phyloP scores from a whole-genome alignment of 2,329 filamentous ascomycete genomes.

The Aureobasidium sp. region DNA sequence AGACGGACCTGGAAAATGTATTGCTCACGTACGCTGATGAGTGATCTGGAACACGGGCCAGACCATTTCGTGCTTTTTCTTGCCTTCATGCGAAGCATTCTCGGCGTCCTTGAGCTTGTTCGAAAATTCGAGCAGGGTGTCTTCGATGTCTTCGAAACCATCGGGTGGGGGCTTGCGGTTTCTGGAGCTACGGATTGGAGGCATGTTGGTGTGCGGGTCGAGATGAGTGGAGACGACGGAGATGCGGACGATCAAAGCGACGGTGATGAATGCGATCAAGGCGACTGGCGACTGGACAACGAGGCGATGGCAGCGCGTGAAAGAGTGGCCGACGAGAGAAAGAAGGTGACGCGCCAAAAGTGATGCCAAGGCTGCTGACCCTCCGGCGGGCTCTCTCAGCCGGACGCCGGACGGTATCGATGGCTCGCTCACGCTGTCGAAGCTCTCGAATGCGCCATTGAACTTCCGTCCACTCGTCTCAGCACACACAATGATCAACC shows the following conservation, averaged over 20 bases:
- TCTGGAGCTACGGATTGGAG: conserved; percentile 64
- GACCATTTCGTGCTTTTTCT: conserved; percentile 83
- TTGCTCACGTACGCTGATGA: conserved; percentile 62
- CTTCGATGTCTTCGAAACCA: conserved; percentile 81
- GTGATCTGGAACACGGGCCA: conserved; percentile 98
- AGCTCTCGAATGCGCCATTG: not conserved
- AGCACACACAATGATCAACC: conserved; percentile 60
- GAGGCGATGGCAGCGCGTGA: not conserved
- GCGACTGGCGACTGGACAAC: not conserved
- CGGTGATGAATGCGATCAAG: not conserved
- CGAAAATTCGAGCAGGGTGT: conserved; percentile 73
- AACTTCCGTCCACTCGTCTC: not conserved
- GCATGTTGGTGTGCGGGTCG: conserved; percentile 46
- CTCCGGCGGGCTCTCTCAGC: not conserved
- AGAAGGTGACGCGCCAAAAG: not conserved
- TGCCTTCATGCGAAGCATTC: conserved; percentile 68
- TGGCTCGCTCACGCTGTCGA: not conserved
- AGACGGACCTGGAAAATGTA: conserved; percentile 13
- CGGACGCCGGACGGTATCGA: not conserved
- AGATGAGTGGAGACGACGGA: no score
- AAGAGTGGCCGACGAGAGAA: not conserved
- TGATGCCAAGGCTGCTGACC: not conserved
- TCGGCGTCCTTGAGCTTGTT: conserved; percentile 96
- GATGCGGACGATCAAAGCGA: no score
- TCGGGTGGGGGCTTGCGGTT: conserved; percentile 77